These are phyloP conservation scores for Tetragonia tetragonoides DNA, from an alignment of 148 eudicot species.

Conservation along the genomic window DNA sequence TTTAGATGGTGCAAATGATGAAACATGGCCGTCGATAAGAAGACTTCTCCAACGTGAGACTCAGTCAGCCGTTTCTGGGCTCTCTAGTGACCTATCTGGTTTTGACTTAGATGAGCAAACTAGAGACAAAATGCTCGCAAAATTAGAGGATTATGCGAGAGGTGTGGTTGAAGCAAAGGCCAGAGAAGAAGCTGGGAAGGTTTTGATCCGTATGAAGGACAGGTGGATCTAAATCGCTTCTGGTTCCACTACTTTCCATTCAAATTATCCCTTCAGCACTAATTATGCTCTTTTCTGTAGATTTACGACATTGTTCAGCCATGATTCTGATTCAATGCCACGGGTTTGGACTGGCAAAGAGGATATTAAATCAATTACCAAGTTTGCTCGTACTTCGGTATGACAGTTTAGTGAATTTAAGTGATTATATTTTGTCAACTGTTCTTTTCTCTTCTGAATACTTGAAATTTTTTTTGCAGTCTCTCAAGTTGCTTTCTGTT, in stretches of 20 bases:
- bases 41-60: constrained; percentile 79
- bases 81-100: constrained; percentile 70
- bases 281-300: constrained; percentile 38
- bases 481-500: constrained; percentile 80
- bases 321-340: constrained; percentile 96
- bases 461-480: constrained; percentile 41
- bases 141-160: constrained; percentile 66
- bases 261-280: constrained; percentile 17
- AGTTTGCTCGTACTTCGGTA: constrained; percentile 89
- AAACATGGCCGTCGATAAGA: constrained; percentile 92
- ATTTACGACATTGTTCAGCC: constrained; percentile 81
- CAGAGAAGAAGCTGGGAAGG: constrained; percentile 91
- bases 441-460: not conserved
- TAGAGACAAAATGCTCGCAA: constrained; percentile 57
- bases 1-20: constrained; percentile 83
- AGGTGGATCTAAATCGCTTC: constrained; percentile 41
- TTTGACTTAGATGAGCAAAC: constrained; percentile 76
- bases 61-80: constrained; percentile 68
- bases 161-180: constrained; percentile 80
- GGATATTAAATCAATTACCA: constrained; percentile 86
- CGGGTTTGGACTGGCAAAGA: constrained; percentile 98
- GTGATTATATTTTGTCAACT: not conserved
- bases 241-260: not conserved
- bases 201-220: constrained; percentile 89
- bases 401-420: constrained; percentile 16